These are phyloP conservation scores for Paraconiothyrium brasiliense DNA, from an alignment of 2,329 filamentous ascomycete species.

Conservation along the genomic window DNA sequence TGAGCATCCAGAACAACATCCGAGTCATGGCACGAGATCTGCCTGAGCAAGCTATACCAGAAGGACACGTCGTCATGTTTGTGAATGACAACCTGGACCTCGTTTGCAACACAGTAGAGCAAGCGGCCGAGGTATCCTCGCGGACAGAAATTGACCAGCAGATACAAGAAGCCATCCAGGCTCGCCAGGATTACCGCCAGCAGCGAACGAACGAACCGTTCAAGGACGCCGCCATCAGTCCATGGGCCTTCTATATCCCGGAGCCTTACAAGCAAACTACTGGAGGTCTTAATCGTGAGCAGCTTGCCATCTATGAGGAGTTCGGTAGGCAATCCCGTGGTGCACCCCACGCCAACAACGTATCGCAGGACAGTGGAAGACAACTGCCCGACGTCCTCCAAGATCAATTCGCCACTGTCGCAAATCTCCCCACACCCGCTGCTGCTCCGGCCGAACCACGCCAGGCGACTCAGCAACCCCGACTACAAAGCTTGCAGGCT, in stretches of 20 bases:
- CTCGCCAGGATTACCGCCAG: constrained; percentile 77
- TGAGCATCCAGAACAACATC: constrained; percentile 98
- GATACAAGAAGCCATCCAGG: constrained; percentile 81
- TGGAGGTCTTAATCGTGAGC: constrained; percentile 85
- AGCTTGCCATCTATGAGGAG: constrained; percentile 95
- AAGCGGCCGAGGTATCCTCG: constrained; percentile 92
- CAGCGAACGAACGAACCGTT: constrained; percentile 85
- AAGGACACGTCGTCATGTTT: constrained; percentile 97
- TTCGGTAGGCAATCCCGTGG: constrained; percentile 86
- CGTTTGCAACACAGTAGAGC: constrained; percentile 92
- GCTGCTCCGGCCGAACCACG: constrained; percentile 70
- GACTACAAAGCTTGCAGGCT: constrained; percentile 50
- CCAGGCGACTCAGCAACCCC: constrained; percentile 61
- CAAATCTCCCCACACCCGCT: constrained; percentile 69
- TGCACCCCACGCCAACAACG: constrained; percentile 64
- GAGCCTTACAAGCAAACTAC: constrained; percentile 90
- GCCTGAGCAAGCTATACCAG: constrained; percentile 78
- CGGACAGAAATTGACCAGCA: constrained; percentile 95
- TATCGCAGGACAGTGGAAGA: constrained; percentile 66
- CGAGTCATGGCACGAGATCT: constrained; percentile 77
- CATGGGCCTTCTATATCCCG: constrained; percentile 93
- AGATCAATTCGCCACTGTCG: constrained; percentile 67
- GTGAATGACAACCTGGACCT: constrained; percentile 97
- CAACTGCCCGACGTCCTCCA: constrained; percentile 71
- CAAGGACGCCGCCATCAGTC: constrained; percentile 80